Evolutionary conservation across 345 rosid species (phyloP).

Genomic region (Populus pruinosa): DNA sequence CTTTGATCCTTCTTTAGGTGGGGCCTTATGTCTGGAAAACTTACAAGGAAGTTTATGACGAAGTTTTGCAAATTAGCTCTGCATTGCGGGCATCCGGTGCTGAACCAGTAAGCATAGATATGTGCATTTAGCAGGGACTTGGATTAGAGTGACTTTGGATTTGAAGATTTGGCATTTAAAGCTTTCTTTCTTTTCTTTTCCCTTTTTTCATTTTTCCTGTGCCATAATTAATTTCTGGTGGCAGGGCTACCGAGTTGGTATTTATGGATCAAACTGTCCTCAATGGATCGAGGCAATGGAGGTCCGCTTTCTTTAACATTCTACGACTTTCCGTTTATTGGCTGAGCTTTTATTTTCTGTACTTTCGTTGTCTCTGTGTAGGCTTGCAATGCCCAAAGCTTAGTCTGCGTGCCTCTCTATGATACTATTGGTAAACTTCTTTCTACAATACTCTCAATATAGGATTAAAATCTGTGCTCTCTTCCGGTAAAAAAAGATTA

Average conservation of each 20-base stretch:
- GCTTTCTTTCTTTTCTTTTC: not conserved
- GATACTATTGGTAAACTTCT: constrained; percentile 78
- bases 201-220: not conserved
- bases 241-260: constrained; percentile 81
- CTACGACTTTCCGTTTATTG: not conserved
- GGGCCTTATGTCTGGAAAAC: constrained; percentile 91
- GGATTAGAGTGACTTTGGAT: not conserved
- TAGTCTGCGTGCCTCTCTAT: constrained; percentile 88
- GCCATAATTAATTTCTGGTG: not conserved
- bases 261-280: constrained; percentile 92
- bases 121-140: constrained; percentile 2
- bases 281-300: constrained; percentile 97
- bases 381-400: constrained; percentile 84
- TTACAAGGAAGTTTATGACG: constrained; percentile 72
- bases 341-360: too few species aligned
- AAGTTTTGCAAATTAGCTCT: constrained; percentile 73
- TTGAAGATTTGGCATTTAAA: not conserved
- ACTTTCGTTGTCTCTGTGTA: constrained; percentile 21
- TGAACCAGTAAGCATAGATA: constrained; percentile 58
- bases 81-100: constrained; percentile 79
- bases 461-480: not conserved
- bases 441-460: not conserved
- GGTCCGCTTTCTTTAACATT: constrained; percentile 37
- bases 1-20: constrained; percentile 33
- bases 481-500: not conserved